Conservation (phyloP, 2,329 filamentous ascomycete genomes). For the Colletotrichum theobromicola region DNA sequence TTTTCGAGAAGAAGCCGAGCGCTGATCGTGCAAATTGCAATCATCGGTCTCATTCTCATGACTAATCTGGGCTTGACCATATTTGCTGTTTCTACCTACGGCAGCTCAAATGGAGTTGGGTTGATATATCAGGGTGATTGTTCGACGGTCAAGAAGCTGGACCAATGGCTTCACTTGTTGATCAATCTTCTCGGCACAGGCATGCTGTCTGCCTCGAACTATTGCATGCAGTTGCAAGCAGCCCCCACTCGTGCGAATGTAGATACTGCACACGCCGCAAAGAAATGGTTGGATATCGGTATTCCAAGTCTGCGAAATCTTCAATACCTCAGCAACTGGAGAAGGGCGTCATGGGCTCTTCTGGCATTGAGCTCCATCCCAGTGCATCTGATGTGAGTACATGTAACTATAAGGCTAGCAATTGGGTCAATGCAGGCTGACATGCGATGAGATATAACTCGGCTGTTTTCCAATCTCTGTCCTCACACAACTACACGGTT, state of each 20-base stretch:
- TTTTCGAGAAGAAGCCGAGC: conserved; percentile 24
- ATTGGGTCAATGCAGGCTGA: not conserved
- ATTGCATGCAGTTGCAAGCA: conserved; percentile 34
- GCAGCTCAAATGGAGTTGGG: conserved; percentile 26
- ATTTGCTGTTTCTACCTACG: conserved; percentile 19
- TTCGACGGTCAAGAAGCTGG: conserved; percentile 13
- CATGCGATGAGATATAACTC: not conserved
- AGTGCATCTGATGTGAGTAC: not conserved
- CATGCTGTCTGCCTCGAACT: conserved; percentile 35
- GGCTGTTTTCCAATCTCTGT: not conserved
- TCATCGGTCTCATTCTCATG: conserved; percentile 29
- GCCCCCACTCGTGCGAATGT: conserved; percentile 33
- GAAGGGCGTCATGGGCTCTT: not conserved
- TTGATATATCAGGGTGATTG: conserved; percentile 31
- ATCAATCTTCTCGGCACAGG: conserved; percentile 34
- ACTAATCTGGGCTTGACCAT: conserved; percentile 26
- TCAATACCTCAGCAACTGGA: not conserved
- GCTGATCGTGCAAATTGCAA: conserved; percentile 25
- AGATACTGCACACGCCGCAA: conserved; percentile 43
- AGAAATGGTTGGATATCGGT: conserved; percentile 50
- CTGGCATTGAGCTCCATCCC: not conserved
- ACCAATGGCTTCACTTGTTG: conserved; percentile 29
- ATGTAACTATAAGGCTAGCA: not conserved
- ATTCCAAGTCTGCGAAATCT: conserved; percentile 25
- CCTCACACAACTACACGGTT: not conserved